phyloP scores from a whole-genome alignment of 2,329 filamentous ascomycete species.

The Meredithiella fracta region DNA sequence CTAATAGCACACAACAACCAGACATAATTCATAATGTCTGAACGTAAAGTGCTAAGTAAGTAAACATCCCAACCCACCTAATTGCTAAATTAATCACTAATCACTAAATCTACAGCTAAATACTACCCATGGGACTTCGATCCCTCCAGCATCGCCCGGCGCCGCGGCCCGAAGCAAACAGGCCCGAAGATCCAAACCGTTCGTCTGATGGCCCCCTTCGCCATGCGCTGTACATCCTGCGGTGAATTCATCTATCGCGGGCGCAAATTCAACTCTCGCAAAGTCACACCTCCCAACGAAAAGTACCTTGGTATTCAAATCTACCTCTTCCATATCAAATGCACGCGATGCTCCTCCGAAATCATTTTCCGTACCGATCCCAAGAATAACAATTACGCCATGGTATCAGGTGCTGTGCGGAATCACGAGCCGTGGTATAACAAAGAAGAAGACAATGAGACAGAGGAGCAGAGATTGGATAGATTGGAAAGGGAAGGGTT shows the following conservation, averaged over 20 bases:
- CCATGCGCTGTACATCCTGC: constrained; percentile 30
- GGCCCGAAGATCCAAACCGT: constrained; percentile 76
- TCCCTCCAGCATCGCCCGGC: constrained; percentile 59
- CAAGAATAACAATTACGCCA: constrained; percentile 80
- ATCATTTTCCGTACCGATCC: constrained; percentile 93
- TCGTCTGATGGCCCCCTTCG: constrained; percentile 52
- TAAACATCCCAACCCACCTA: background rate
- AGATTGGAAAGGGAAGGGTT: constrained; percentile 62
- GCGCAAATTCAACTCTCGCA: constrained; percentile 87
- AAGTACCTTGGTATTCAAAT: constrained; percentile 80
- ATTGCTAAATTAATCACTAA: too few species aligned
- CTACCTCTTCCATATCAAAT: constrained; percentile 67
- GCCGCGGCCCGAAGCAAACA: constrained; percentile 49
- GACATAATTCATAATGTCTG: constrained; percentile 44
- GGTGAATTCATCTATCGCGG: constrained; percentile 81
- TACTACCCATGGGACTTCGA: constrained; percentile 74
- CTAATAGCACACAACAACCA: too few species aligned
- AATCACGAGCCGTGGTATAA: constrained; percentile 87
- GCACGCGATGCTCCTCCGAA: constrained; percentile 69
- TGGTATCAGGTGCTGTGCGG: constrained; percentile 66
- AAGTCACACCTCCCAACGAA: constrained; percentile 76
- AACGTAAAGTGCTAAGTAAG: constrained; percentile 59
- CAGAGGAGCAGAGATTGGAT: constrained; percentile 73
- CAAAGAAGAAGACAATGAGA: constrained; percentile 49
- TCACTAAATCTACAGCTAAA: too few species aligned